phyloP scores from a whole-genome alignment of 768 basidiomycete genomes.

The Termitomyces sp. region DNA sequence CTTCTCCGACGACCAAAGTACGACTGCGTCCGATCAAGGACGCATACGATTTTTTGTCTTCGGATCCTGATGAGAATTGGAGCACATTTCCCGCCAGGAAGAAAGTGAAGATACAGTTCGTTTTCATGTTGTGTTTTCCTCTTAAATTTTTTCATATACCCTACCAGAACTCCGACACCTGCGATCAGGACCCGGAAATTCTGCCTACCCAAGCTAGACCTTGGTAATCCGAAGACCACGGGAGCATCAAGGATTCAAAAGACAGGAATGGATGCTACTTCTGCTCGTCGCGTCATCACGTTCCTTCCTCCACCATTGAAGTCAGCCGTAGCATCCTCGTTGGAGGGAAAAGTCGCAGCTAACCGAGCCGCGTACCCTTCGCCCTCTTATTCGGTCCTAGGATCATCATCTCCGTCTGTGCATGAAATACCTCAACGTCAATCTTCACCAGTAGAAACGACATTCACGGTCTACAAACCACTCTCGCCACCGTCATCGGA shows the following conservation, averaged over 20 bases:
- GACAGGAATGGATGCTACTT: constrained; percentile 18
- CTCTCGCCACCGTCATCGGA: constrained; percentile 11
- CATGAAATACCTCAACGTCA: neutral
- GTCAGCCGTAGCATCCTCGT: neutral
- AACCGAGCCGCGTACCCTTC: constrained; percentile 12
- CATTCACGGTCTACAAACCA: neutral
- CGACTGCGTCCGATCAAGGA: constrained; percentile 10
- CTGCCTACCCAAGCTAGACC: constrained; percentile 5
- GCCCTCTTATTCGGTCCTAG: constrained; percentile 3
- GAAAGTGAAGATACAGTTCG: constrained; percentile 21
- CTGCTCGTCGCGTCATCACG: constrained; percentile 18
- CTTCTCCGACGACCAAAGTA: neutral
- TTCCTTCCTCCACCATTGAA: constrained; percentile 20
- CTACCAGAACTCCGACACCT: neutral
- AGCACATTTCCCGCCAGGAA: constrained; percentile 28
- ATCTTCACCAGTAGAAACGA: neutral
- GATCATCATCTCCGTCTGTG: constrained; percentile 1
- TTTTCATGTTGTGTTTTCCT: neutral
- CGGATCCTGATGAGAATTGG: constrained; percentile 31
- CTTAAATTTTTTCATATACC: neutral
- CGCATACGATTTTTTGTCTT: constrained; percentile 20
- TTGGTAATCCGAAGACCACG: neutral
- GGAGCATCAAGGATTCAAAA: constrained; percentile 1
- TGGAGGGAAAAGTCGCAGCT: neutral
- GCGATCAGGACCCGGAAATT: constrained; percentile 10